Base-by-base conservation (phyloP, 2,329 filamentous ascomycete genomes). In the Pseudogymnoascus sp. region DNA sequence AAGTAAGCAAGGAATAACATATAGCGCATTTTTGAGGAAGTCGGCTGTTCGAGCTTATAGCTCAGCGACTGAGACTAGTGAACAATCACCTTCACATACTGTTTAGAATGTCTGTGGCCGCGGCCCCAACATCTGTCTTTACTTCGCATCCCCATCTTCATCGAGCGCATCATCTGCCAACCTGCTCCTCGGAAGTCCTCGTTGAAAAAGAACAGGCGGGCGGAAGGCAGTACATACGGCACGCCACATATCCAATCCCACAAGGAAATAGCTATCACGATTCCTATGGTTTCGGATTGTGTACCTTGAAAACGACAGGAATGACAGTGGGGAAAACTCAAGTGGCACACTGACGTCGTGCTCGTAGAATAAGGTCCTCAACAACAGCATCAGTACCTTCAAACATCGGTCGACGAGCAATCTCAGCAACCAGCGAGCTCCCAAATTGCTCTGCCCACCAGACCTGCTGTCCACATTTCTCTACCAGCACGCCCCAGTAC, bases 231-330 rank as follows among this genome's bases (percentile, higher is more conserved):
- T 52, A 23, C 23, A 52, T 29, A 7, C 16, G 5, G 43, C 8
- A 45, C 7, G 0, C 12, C 19, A 8, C 10, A 45, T 84, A 87
- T 89, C 89, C 84, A 89, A 87, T 90, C 84, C 93, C 90, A 96
- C 78, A 69, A 83, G 86, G 89, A 90, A 80, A 95, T 87, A 90
- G 88, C 84, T 89, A 71, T 94, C 83, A 85, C 90, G 83, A 29
- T 29, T 29, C 6, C 26, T 29, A 29, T 29, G 26, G 26, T 29
- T 6, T 29, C 26, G 6, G 26, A 6, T 4, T 29, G 26, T 6
- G 6, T 8, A 29, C 7, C 6, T 29, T 29, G 6, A 8, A 6
- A 29, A 29, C 6, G 6, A 29, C 7, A 29, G 26, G 26, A 29
- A 29, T 33, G 31, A 33, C 31, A 33, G 31, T 11, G 8, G 31